Evolutionary conservation across 2,329 filamentous ascomycete genomes (phyloP).

Genomic region (Fusarium sp.): DNA sequence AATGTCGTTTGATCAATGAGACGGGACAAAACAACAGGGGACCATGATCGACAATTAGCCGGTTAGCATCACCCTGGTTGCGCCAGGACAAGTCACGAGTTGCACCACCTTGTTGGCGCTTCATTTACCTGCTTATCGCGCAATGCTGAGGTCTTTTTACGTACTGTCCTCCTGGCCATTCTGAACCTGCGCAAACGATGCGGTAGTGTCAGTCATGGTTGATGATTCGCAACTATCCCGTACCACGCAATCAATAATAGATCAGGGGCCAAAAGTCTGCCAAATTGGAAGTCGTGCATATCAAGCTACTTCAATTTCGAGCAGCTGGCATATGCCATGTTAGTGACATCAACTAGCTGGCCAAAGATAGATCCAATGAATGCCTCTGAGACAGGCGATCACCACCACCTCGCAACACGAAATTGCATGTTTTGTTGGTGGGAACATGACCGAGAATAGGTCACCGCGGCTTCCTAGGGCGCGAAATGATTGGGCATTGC

Average conservation of each 20-base stretch:
- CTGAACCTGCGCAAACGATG: not conserved
- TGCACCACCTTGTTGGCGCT: not conserved
- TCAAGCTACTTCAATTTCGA: not conserved
- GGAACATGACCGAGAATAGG: conserved; percentile 2
- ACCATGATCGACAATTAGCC: conserved; percentile 21
- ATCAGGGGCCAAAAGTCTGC: not conserved
- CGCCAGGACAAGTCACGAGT: conserved; percentile 4
- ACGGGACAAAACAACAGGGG: conserved; percentile 8
- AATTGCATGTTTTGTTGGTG: conserved; percentile 22
- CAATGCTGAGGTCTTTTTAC: not conserved
- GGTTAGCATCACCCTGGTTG: conserved; percentile 15
- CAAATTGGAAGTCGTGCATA: conserved; percentile 22
- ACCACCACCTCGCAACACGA: conserved; percentile 4
- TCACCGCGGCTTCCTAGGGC: not conserved
- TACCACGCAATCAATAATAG: not conserved
- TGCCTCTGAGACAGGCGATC: conserved; percentile 6
- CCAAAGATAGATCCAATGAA: conserved; percentile 2
- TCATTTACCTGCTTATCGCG: not conserved
- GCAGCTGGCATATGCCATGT: conserved; percentile 13
- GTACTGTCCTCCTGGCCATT: not conserved
- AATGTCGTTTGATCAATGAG: conserved; percentile 13
- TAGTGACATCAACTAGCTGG: conserved; percentile 9
- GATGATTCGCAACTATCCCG: not conserved
- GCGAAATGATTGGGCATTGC: conserved; percentile 5
- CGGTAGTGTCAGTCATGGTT: not conserved